Conservation (phyloP, 2,329 filamentous ascomycete genomes). For the Botrytis byssoidea region DNA sequence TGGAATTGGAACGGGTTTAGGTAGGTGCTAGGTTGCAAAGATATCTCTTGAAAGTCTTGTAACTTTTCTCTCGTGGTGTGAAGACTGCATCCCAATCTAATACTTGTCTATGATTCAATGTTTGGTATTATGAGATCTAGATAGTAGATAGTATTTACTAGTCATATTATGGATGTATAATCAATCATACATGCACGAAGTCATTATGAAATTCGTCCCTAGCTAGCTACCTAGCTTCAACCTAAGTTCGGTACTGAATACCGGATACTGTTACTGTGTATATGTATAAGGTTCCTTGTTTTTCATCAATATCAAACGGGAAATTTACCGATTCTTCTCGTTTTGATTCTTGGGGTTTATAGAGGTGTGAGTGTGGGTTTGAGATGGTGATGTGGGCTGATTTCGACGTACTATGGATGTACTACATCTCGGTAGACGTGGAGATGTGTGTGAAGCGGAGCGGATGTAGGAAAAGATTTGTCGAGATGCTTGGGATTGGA, state of each 20-base stretch:
- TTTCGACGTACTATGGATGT: not conserved
- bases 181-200: not conserved
- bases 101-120: no score
- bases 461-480: not conserved
- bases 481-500: not conserved
- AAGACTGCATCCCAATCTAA: no score
- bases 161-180: not conserved
- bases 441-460: not conserved
- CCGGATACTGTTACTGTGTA: not conserved
- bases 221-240: not conserved
- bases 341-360: not conserved
- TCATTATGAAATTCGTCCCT: not conserved
- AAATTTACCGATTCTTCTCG: not conserved
- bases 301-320: not conserved
- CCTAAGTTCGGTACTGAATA: not conserved
- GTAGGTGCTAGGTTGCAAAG: not conserved
- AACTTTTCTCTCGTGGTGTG: not conserved
- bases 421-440: not conserved
- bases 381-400: not conserved
- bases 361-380: not conserved
- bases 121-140: not conserved
- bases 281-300: not conserved
- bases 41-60: not conserved
- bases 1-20: not conserved
- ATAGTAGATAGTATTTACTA: not conserved